Evolutionary conservation across 2,329 filamentous ascomycete species (phyloP).

Genomic region (Scedosporium aurantiacum): DNA sequence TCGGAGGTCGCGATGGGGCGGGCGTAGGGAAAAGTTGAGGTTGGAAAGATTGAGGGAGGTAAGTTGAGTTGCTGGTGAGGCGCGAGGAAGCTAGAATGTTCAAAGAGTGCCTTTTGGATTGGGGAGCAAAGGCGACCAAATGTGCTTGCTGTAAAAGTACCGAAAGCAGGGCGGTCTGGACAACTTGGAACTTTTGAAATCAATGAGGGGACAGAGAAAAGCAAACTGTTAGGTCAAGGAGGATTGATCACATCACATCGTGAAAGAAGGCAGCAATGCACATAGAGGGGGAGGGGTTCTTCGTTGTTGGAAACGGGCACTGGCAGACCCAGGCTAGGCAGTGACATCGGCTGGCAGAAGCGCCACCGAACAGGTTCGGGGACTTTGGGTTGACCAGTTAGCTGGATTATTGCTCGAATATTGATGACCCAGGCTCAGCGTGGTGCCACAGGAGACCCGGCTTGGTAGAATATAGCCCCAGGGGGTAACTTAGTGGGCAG

Average conservation of each 20-base stretch:
- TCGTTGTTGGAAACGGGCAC: background rate
- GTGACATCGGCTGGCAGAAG: too few species aligned
- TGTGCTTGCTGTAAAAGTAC: background rate
- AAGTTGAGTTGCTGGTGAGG: background rate
- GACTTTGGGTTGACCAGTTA: too few species aligned
- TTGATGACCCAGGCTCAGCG: too few species aligned
- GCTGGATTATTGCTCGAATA: too few species aligned
- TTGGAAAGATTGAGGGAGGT: background rate
- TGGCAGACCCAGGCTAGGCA: background rate
- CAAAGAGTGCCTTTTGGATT: background rate
- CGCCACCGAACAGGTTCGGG: too few species aligned
- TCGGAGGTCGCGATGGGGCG: too few species aligned
- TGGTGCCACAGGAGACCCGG: too few species aligned
- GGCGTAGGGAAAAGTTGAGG: background rate
- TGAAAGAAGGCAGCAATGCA: conserved; percentile 1
- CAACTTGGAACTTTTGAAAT: background rate
- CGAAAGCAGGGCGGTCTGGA: background rate
- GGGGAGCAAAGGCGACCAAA: background rate
- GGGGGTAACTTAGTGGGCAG: too few species aligned
- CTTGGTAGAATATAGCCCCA: too few species aligned
- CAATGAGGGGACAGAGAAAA: background rate
- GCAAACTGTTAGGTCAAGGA: background rate
- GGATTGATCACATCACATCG: background rate
- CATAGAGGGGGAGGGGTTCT: background rate
- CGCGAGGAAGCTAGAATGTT: background rate